Evolutionary conservation across 2,329 filamentous ascomycete genomes (phyloP).

Genomic region (Tolypocladium guangdongense): DNA sequence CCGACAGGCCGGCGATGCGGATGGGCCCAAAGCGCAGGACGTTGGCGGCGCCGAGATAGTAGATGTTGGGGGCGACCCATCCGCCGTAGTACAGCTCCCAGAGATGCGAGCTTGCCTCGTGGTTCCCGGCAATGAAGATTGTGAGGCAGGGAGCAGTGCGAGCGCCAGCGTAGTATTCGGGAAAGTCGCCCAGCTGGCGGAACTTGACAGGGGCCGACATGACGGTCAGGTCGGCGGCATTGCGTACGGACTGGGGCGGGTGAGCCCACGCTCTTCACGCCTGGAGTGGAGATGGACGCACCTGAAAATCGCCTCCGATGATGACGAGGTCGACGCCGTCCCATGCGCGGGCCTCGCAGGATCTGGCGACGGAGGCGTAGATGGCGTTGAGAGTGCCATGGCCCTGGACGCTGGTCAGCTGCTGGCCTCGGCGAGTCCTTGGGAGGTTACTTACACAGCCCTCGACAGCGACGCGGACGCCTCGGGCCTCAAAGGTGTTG

Average conservation of each 20-base stretch:
- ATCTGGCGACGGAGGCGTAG: slow-evolving; percentile 63
- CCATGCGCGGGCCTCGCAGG: slow-evolving; percentile 65
- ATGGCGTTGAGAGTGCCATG: slow-evolving; percentile 89
- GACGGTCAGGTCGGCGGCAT: slow-evolving; percentile 74
- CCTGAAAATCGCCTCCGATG: slow-evolving; percentile 93
- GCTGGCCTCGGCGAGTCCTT: neutral
- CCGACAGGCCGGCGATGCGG: slow-evolving; percentile 80
- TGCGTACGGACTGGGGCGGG: slow-evolving; percentile 60
- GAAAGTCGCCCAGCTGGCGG: slow-evolving; percentile 80
- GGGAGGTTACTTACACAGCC: slow-evolving; percentile 57
- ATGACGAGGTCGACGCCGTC: slow-evolving; percentile 78
- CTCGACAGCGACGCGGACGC: slow-evolving; percentile 70
- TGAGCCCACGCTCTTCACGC: neutral
- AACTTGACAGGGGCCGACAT: slow-evolving; percentile 89
- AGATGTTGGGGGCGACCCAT: slow-evolving; percentile 95
- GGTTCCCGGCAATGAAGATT: slow-evolving; percentile 87
- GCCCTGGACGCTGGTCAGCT: slow-evolving; percentile 44
- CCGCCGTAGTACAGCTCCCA: slow-evolving; percentile 94
- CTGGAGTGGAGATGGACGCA: slow-evolving; percentile 19
- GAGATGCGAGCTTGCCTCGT: slow-evolving; percentile 83
- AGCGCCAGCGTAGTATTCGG: slow-evolving; percentile 79
- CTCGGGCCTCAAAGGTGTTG: slow-evolving; percentile 24
- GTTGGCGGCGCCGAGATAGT: slow-evolving; percentile 90
- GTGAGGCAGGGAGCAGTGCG: slow-evolving; percentile 77
- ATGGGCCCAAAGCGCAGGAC: slow-evolving; percentile 74